phyloP scores from a whole-genome alignment of 164 flowering plant genomes.

The Cinnamomum micranthum region DNA sequence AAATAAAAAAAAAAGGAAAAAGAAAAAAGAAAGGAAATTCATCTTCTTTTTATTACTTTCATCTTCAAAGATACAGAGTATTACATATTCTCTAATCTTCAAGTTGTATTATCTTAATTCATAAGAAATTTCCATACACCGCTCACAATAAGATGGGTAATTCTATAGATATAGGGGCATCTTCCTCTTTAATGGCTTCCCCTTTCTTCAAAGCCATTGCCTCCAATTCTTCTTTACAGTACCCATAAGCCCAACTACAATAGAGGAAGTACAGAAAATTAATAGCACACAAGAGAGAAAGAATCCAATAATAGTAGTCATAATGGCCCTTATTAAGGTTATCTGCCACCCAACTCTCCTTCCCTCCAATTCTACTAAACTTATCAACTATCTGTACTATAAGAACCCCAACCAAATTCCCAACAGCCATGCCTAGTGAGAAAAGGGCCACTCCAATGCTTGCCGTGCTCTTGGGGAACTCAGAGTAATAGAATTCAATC shows the following conservation, averaged over 20 bases:
- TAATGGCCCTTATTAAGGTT: constrained; percentile 52
- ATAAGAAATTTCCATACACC: neutral
- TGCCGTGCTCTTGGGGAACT: constrained; percentile 77
- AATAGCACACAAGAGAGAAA: constrained; percentile 38
- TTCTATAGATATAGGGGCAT: neutral
- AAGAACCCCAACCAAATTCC: constrained; percentile 46
- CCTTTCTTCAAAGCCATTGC: neutral
- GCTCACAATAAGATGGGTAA: neutral
- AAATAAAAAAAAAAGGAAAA: too few species aligned
- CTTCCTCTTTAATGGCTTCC: neutral
- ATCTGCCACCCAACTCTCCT: constrained; percentile 61
- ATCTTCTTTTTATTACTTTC: too few species aligned
- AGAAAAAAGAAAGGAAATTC: too few species aligned
- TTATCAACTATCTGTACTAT: constrained; percentile 40
- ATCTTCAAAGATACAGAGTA: too few species aligned
- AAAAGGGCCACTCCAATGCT: constrained; percentile 58
- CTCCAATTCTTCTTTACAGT: constrained; percentile 5
- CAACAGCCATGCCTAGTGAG: constrained; percentile 61
- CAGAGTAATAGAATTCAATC: constrained; percentile 67
- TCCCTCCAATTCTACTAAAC: constrained; percentile 37
- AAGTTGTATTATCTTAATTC: too few species aligned
- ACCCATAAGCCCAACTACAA: constrained; percentile 11
- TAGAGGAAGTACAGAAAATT: constrained; percentile 35
- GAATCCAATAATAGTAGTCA: constrained; percentile 70
- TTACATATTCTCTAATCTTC: too few species aligned